Evolutionary conservation across 2,329 filamentous ascomycete genomes (phyloP), one percentile per base, ranked within the genome.

Genomic region (Pezicula radicicola): DNA sequence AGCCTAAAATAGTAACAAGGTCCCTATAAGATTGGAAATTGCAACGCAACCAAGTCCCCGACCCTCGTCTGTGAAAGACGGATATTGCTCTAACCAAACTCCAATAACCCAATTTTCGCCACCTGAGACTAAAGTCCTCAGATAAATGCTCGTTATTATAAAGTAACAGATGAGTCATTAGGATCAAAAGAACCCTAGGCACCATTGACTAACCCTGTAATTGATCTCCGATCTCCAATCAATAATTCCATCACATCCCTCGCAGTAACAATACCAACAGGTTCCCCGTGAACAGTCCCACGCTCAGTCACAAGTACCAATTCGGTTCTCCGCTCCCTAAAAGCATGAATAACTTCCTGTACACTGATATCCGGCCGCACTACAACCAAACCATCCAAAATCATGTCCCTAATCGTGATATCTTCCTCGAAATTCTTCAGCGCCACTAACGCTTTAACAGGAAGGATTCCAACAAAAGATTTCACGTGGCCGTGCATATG

Each of bases 181-280:
- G 10, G 7, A 30, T 30, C 28, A 8, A 30, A 12, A 9, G 10
- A 30, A 30, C 7, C 2, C 28, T 30, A 30, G 7, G 28, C 10
- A 30, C 10, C 10, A 30, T 30, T 30, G 7, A 8, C 3, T 9
- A 30, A 30, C 28, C 28, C 28, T 4, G 28, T 30, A 30, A 30
- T 30, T 30, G 28, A 30, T 30, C 28, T 30, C 28, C 42, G 42
- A 45, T 97, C 93, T 75, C 93, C 93, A 68, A 97, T 97, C 33
- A 97, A 75, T 70, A 97, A 93, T 69, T 97, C 92, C 64, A 97
- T 97, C 2, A 97, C 92, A 68, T 97, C 93, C 68, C 97, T 92
- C 2, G 97, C 75, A 0, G 93, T 97, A n/a, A 97, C 89, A 4
- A 97, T 92, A 50, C 93, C 93, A 4, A 96, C 74, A 6, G 91